A percentile compares a stretch with the other conserved stretches of the same genome.
Conservation (phyloP, 2,329 filamentous ascomycete genomes). For the Calonectria pseudoreteaudii region DNA sequence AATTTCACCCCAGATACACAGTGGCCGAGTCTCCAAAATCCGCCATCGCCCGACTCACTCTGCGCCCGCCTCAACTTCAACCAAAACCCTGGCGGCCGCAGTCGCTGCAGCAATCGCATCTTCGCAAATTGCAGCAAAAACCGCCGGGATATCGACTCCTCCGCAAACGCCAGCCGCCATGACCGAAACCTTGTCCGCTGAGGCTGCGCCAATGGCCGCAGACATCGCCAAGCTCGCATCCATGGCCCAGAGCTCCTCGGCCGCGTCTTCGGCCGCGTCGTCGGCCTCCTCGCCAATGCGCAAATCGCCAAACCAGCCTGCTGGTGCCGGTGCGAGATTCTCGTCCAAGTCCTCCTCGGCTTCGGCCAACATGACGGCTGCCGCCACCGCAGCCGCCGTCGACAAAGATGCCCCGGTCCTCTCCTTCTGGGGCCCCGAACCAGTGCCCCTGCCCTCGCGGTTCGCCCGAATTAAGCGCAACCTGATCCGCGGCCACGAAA, state of each 20-base stretch:
- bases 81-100: conserved; percentile 21
- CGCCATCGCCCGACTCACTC: conserved; percentile 38
- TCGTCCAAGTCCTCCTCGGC: conserved; percentile 22
- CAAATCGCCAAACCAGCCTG: conserved; percentile 1
- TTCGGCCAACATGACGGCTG: conserved; percentile 24
- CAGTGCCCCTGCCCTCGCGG: conserved; percentile 68
- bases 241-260: conserved; percentile 19
- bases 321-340: neutral
- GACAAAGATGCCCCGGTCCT: conserved; percentile 63
- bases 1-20: conserved; percentile 31
- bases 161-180: neutral
- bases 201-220: conserved; percentile 9
- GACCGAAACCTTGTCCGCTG: neutral
- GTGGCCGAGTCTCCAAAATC: conserved; percentile 43
- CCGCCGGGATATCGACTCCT: conserved; percentile 10
- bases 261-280: neutral
- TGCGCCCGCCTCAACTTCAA: conserved; percentile 34
- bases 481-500: conserved; percentile 66
- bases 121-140: conserved; percentile 9
- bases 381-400: conserved; percentile 32
- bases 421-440: conserved; percentile 68
- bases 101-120: conserved; percentile 35
- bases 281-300: conserved; percentile 11
- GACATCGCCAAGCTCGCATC: conserved; percentile 14
- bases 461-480: conserved; percentile 68